phyloP scores from a whole-genome alignment of 2,329 filamentous ascomycete species.

The Elsinoe perseae region DNA sequence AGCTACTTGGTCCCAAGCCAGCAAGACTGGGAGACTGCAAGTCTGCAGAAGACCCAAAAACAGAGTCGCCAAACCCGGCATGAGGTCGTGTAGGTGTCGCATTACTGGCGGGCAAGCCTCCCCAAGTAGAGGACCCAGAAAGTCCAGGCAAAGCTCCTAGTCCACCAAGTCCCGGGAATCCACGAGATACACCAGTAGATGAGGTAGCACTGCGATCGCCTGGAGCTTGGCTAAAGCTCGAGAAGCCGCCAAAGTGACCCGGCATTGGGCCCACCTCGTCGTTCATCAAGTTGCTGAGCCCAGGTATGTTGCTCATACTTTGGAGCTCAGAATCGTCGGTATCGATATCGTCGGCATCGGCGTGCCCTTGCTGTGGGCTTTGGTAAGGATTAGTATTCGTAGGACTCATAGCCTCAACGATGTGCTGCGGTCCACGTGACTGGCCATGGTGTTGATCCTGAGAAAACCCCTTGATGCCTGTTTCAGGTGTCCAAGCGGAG shows the following conservation, averaged over 20 bases:
- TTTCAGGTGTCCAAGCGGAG: slow-evolving; percentile 52
- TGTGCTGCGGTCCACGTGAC: slow-evolving; percentile 44
- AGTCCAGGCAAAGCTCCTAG: slow-evolving; percentile 42
- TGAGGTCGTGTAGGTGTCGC: slow-evolving; percentile 59
- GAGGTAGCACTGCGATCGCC: slow-evolving; percentile 92
- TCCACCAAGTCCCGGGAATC: slow-evolving; percentile 56
- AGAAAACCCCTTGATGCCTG: slow-evolving; percentile 21
- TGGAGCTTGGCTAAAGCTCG: slow-evolving; percentile 40
- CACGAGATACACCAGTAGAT: slow-evolving; percentile 67
- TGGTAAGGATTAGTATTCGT: slow-evolving; percentile 95
- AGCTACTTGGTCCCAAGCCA: slow-evolving; percentile 52
- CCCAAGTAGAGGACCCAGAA: slow-evolving; percentile 56
- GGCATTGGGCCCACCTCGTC: slow-evolving; percentile 17
- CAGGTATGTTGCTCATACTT: slow-evolving; percentile 38
- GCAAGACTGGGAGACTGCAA: slow-evolving; percentile 66
- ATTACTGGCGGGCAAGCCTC: slow-evolving; percentile 59
- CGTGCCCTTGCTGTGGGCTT: slow-evolving; percentile 71
- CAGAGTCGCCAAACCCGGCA: slow-evolving; percentile 47
- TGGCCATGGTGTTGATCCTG: slow-evolving; percentile 46
- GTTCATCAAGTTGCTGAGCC: slow-evolving; percentile 46
- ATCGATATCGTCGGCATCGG: slow-evolving; percentile 48
- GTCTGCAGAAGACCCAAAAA: slow-evolving; percentile 67
- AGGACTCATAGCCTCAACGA: slow-evolving; percentile 69
- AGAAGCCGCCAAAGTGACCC: slow-evolving; percentile 29
- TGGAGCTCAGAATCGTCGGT: slow-evolving; percentile 26